A percentile compares a stretch with the other conserved stretches of the same genome.
These are phyloP conservation scores for Mycena sp. DNA, from an alignment of 1,284 basidiomycete species.

Conservation along the genomic window DNA sequence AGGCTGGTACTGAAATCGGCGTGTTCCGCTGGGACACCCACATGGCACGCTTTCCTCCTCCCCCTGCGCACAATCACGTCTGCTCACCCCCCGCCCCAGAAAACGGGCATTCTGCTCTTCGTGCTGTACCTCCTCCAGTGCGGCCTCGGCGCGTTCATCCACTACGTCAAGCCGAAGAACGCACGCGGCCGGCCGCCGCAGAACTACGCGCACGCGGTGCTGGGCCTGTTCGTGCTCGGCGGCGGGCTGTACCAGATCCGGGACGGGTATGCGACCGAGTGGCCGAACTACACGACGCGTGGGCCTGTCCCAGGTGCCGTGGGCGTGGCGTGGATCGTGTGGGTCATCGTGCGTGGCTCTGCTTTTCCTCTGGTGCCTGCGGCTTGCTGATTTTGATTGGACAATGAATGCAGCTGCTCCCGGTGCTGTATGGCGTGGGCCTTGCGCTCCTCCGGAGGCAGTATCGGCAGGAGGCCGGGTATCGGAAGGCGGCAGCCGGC, in stretches of 20 bases:
- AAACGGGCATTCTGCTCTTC: conserved; percentile 66
- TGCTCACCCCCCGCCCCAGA: too few relatives aligned
- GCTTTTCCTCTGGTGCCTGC: too few relatives aligned
- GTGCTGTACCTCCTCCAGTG: conserved; percentile 68
- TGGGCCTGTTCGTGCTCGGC: conserved; percentile 62
- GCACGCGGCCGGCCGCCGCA: conserved; percentile 56
- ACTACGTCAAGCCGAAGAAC: conserved; percentile 59
- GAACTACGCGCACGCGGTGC: conserved; percentile 65
- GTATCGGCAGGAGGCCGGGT: too few relatives aligned
- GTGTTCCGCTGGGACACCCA: conserved; percentile 57
- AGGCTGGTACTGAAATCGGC: conserved; percentile 49
- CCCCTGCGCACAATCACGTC: conserved; percentile 10
- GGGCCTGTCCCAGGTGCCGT: too few relatives aligned
- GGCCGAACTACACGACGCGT: conserved; percentile 50
- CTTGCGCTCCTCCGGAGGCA: too few relatives aligned
- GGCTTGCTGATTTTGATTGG: too few relatives aligned
- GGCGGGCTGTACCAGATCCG: conserved; percentile 63
- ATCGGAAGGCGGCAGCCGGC: too few relatives aligned
- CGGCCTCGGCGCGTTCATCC: conserved; percentile 64
- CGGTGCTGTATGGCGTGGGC: too few relatives aligned
- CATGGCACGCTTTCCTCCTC: conserved; percentile 47
- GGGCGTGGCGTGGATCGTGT: too few relatives aligned
- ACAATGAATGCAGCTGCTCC: too few relatives aligned
- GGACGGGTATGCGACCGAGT: conserved; percentile 56
- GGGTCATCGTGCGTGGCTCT: too few relatives aligned